A percentile compares a stretch with the other conserved stretches of the same genome.
Conservation (phyloP, 129 eudicot species). For the Arctium minus region DNA sequence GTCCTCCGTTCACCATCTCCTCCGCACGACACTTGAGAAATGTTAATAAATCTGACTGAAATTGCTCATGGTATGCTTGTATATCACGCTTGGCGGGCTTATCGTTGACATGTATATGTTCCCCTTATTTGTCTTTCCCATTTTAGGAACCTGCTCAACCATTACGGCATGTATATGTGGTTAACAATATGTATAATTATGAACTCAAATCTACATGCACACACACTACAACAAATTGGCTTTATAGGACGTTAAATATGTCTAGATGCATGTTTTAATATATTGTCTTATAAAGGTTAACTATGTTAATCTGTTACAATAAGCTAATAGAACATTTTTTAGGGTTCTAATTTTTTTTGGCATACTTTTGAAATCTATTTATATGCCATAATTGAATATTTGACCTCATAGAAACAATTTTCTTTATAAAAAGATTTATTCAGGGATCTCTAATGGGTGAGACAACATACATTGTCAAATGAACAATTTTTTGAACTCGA, state of each 20-base stretch:
- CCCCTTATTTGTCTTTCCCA: constrained; percentile 12
- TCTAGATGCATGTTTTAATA: not conserved
- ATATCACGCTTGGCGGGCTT: constrained; percentile 15
- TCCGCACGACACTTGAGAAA: constrained; percentile 28
- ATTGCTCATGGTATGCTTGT: constrained; percentile 26
- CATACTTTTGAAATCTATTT: not conserved
- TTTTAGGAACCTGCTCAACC: not conserved
- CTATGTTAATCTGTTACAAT: too few relatives aligned
- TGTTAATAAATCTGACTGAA: constrained; percentile 24
- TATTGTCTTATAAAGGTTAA: not conserved
- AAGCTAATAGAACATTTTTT: too few relatives aligned
- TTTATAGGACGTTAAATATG: not conserved
- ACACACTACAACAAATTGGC: too few relatives aligned
- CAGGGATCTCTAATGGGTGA: not conserved
- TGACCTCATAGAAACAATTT: not conserved
- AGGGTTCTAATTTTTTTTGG: not conserved
- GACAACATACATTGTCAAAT: not conserved
- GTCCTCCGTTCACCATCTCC: constrained; percentile 28
- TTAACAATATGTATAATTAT: too few relatives aligned
- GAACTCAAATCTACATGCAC: not conserved
- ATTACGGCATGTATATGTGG: not conserved
- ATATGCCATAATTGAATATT: too few relatives aligned
- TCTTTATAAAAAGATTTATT: too few relatives aligned
- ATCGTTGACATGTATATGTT: not conserved
- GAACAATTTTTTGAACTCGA: too few relatives aligned